Conservation (phyloP, 805 yeast species). For the Hanseniaspora guilliermondii region DNA sequence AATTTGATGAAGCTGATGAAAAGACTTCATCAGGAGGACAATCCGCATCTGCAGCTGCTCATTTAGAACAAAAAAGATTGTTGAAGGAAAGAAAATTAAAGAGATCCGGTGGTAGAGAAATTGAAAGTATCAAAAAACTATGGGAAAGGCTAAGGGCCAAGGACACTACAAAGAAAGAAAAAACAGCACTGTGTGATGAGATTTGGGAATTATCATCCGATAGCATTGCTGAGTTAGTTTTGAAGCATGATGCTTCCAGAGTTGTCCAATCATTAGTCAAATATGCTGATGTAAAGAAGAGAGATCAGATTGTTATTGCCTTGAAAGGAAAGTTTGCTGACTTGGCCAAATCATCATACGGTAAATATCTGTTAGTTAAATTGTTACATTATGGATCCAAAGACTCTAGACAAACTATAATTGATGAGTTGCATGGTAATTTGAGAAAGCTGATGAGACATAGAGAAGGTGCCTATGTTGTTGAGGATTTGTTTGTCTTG, state of each 20-base stretch:
- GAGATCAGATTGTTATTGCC: conserved; percentile 53
- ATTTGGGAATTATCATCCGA: conserved; percentile 74
- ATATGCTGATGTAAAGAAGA: conserved; percentile 66
- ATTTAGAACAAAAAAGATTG: conserved; percentile 68
- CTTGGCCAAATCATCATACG: conserved; percentile 84
- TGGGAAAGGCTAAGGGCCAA: conserved; percentile 90
- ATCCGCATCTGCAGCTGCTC: conserved; percentile 31
- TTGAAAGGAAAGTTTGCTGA: conserved; percentile 66
- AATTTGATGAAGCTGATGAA: conserved; percentile 25
- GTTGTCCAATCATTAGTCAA: conserved; percentile 89
- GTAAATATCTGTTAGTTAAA: conserved; percentile 81
- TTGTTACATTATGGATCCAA: conserved; percentile 84
- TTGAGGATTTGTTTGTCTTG: conserved; percentile 79
- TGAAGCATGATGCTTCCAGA: conserved; percentile 94
- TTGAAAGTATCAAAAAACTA: conserved; percentile 67
- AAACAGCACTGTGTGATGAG: conserved; percentile 69
- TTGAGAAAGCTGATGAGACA: conserved; percentile 88
- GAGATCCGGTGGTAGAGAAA: conserved; percentile 77
- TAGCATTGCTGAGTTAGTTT: conserved; percentile 66
- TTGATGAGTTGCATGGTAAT: conserved; percentile 81
- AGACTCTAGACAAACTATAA: conserved; percentile 58
- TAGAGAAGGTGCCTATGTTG: conserved; percentile 95
- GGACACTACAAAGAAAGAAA: conserved; percentile 60
- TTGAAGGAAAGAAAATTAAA: conserved; percentile 73
- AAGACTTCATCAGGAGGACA: conserved; percentile 25